Evolutionary conservation across 495 filamentous ascomycete genomes (phyloP).

Genomic region (Aspergillus panamensis): DNA sequence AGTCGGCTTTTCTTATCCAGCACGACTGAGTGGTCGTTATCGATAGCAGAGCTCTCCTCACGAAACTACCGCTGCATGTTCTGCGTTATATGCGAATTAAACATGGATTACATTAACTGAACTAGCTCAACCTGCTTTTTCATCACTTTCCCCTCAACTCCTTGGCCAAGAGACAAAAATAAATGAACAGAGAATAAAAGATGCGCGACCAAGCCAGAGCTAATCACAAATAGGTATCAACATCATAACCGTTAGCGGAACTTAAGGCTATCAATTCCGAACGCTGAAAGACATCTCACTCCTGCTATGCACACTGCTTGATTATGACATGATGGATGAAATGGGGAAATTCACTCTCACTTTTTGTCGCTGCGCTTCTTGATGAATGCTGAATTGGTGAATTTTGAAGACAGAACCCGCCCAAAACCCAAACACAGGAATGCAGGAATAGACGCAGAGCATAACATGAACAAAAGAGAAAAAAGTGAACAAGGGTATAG

Average conservation of each 20-base stretch:
- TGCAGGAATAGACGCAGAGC: conserved; percentile 3
- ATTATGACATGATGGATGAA: conserved; percentile 8
- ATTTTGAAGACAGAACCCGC: conserved; percentile 7
- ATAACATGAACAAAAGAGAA: conserved; percentile 13
- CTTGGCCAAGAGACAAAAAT: too few species aligned
- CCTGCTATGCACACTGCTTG: conserved; percentile 28
- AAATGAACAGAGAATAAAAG: conserved; percentile 1
- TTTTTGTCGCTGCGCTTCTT: conserved; percentile 14
- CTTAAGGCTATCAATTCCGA: conserved; percentile 13
- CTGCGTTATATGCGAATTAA: too few species aligned
- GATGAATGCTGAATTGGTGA: conserved; percentile 2
- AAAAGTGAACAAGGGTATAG: conserved; percentile 22
- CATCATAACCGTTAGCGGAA: conserved; percentile 12
- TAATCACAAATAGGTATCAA: conserved; percentile 18
- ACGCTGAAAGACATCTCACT: conserved; percentile 23
- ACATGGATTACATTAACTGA: too few species aligned
- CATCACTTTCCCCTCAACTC: too few species aligned
- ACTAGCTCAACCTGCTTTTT: neutral
- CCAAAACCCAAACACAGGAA: conserved; percentile 3
- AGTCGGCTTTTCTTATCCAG: conserved; percentile 8
- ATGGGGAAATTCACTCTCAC: conserved; percentile 9
- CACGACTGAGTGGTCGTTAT: too few species aligned
- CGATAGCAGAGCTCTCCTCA: too few species aligned
- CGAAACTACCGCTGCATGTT: too few species aligned
- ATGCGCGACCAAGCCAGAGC: neutral